Evolutionary conservation across 2,329 filamentous ascomycete genomes (phyloP).

Genomic region (Berkeleyomyces basicola): DNA sequence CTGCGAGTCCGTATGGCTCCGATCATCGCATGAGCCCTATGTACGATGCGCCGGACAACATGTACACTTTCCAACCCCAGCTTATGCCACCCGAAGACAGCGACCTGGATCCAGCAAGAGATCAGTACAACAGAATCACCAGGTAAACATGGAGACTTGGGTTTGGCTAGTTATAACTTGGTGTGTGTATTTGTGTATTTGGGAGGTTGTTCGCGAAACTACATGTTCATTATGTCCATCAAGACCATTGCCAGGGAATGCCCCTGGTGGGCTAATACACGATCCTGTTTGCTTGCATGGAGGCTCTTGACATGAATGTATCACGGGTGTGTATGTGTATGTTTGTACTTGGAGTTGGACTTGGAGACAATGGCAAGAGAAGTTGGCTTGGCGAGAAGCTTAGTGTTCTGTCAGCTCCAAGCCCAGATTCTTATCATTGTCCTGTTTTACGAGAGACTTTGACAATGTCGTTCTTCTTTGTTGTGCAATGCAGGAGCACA

Average conservation of each 20-base stretch:
- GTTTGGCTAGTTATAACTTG: not conserved
- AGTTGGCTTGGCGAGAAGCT: no score
- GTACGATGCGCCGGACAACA: constrained; percentile 26
- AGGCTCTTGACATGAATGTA: not conserved
- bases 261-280: not conserved
- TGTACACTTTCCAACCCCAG: constrained; percentile 28
- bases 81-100: constrained; percentile 29
- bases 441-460: no score
- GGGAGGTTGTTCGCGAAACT: no score
- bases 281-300: not conserved
- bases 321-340: not conserved
- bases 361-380: no score
- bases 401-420: no score
- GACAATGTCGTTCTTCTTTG: not conserved
- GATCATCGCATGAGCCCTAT: constrained; percentile 17
- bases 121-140: not conserved
- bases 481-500: not conserved
- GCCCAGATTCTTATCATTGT: no score
- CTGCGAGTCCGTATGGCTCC: not conserved
- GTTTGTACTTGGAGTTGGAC: not conserved
- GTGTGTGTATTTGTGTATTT: not conserved
- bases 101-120: constrained; percentile 26
- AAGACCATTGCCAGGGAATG: not conserved
- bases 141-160: not conserved
- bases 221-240: not conserved